Conservation (phyloP, 305 asterid genomes). For the Solanum chacoense region DNA sequence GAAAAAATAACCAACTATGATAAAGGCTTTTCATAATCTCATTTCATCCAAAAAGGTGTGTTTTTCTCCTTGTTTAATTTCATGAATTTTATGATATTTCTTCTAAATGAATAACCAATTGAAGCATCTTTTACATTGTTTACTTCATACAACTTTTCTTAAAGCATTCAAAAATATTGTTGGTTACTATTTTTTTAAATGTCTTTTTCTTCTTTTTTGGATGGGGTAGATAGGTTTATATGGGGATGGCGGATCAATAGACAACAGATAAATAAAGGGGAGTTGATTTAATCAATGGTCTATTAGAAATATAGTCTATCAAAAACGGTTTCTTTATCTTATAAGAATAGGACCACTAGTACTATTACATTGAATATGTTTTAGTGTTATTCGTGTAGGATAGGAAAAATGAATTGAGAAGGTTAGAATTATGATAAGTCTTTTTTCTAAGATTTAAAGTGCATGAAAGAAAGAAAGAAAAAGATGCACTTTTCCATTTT, state of each 20-base stretch:
- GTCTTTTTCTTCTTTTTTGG: neutral
- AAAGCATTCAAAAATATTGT: neutral
- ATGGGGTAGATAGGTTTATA: neutral
- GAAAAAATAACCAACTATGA: neutral
- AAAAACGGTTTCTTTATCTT: no score
- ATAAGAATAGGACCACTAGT: neutral
- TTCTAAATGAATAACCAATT: neutral
- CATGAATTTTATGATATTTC: neutral
- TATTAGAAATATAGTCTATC: neutral
- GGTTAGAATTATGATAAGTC: neutral
- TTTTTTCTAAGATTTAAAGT: neutral
- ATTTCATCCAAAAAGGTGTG: constrained; percentile 15
- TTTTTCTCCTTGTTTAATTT: neutral
- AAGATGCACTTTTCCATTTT: neutral
- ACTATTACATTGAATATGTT: no score
- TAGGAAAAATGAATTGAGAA: neutral
- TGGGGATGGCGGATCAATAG: no score
- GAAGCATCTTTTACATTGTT: neutral
- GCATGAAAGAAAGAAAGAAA: neutral
- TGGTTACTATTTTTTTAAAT: neutral
- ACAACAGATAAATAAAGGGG: no score
- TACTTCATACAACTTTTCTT: neutral
- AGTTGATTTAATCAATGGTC: neutral
- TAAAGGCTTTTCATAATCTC: constrained; percentile 5
- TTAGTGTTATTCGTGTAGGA: neutral